Base-by-base conservation (phyloP, 2,329 filamentous ascomycete genomes). In the Talaromyces pinophilus region DNA sequence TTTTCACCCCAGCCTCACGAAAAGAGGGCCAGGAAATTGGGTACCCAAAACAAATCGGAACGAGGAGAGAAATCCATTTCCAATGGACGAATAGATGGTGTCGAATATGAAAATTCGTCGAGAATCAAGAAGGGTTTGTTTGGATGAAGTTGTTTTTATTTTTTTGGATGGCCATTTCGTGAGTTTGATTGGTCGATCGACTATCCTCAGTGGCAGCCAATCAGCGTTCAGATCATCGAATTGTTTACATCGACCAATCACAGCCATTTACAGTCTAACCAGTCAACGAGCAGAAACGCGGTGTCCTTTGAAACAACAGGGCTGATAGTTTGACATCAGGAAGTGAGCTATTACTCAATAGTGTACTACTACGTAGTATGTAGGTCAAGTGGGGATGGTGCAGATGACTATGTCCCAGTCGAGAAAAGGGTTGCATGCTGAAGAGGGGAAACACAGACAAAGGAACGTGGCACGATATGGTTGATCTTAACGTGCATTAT, bases 11-110 rank as follows among this genome's bases (percentile, higher is more conserved):
- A 60, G 57, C 57, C 57, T 60, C 38, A 40, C 35, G 15, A 46
- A 60, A 60, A 60, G 35, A 46, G 28, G 38, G 57, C 5, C 35
- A 5, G 17, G 13, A n/a, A 60, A 60, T 28, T 60, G 57, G 57
- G 38, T 60, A 60, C 57, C 57, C 57, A 60, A 44, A 46, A 19
- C 57, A 33, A 60, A 60, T 60, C 57, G 40, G 57, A 60, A 33
- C 22, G 1, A 15, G 6, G 19, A 46, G 19, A n/a, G 22, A 13
- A 17, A 44, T 28, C 13, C 38, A 42, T 30, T 30, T 44, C 38
- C 40, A 42, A 30, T 33, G 5, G 57, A 30, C 57, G 22, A 60
- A 60, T 60, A n/a, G 40, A 19, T 28, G 13, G 38, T 25, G 25
- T 19, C 38, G 22, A 60, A 7, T 5, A 15, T n/a, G 22, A 30